Evolutionary conservation across 208 protist species (phyloP), one percentile per base, ranked within the genome.

Genomic region (Jaenimonas drosophilae): DNA sequence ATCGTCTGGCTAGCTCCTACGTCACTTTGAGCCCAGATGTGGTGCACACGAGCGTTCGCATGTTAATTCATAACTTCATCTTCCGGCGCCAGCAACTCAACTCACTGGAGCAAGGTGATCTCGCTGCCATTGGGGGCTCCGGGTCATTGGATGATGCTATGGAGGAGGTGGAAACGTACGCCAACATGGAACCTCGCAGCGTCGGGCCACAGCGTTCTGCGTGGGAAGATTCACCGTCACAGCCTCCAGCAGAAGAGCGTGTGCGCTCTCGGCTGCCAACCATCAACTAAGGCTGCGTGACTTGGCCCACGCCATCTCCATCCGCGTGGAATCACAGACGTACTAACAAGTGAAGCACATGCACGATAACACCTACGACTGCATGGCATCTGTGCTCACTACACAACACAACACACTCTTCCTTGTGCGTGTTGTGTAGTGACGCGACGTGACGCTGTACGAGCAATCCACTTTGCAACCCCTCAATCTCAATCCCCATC

Each of bases 1-100:
- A 91, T 62, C 63, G 69, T 36, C 61, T 91, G 42, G 51, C 58
- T 9, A 70, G 61, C 44, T 87, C 76, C 2, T 88, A 91, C 59
- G 65, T 91, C 30, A 91, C 83, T 7, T 55, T 91, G 7, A 88
- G 78, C 53, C 83, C 77, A 1, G 83, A 91, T 46, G 75, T 85
- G 1, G 74, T 84, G 19, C 83, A 91, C 66, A 88, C 78, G 17
- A 91, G 78, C 38, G 78, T 91, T 48, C 83, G 83, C 37, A 84
- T 91, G 75, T 59, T 88, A 9, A 71, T 88, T 40, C 83, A 91
- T 60, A 81, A 84, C 49, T 81, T 91, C 29, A 80, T 87, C 29
- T 91, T 91, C 36, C 75, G 83, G 14, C 68, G 83, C 7, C 54
- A 49, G 44, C 64, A 68, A 1, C 54, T 77, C 58, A 69, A 1